A percentile compares a stretch with the other conserved stretches of the same genome.
Conservation (phyloP, 2,329 filamentous ascomycete species). For the Xylaria polymorpha region DNA sequence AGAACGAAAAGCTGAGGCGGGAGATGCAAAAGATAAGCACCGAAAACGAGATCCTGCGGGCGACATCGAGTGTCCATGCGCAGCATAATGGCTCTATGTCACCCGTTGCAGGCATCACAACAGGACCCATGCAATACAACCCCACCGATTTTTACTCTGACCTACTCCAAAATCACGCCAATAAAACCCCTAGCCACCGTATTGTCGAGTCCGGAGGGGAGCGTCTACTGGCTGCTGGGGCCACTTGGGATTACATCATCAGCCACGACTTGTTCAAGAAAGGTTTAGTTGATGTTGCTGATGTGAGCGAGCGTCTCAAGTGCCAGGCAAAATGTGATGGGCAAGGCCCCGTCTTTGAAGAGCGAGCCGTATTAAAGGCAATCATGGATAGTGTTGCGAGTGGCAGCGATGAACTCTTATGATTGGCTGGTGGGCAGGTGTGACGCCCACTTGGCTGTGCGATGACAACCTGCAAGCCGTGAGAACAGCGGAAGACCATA, state of each 20-base stretch:
- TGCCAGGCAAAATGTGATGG: conserved; percentile 83
- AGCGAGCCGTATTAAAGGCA: conserved; percentile 75
- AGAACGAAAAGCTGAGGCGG: conserved; percentile 88
- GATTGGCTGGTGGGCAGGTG: conserved; percentile 43
- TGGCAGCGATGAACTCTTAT: conserved; percentile 82
- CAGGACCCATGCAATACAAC: conserved; percentile 76
- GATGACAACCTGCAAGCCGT: conserved; percentile 5
- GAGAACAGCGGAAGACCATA: conserved; percentile 4
- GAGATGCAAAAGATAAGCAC: conserved; percentile 86
- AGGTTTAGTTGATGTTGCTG: conserved; percentile 82
- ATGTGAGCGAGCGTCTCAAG: conserved; percentile 84
- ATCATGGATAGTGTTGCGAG: conserved; percentile 83
- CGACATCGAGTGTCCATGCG: conserved; percentile 68
- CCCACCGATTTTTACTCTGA: conserved; percentile 78
- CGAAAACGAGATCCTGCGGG: conserved; percentile 92
- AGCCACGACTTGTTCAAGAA: conserved; percentile 79
- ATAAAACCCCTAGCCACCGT: conserved; percentile 75
- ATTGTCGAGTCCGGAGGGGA: conserved; percentile 75
- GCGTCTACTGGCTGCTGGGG: conserved; percentile 76
- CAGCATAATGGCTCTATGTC: conserved; percentile 54
- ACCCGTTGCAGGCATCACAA: conserved; percentile 61
- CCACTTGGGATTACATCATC: conserved; percentile 92
- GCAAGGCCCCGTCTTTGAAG: conserved; percentile 87
- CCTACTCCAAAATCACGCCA: conserved; percentile 69
- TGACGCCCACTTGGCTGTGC: not conserved